Evolutionary conservation across 768 basidiomycete species (phyloP).

Genomic region (Tylopilus felleus): DNA sequence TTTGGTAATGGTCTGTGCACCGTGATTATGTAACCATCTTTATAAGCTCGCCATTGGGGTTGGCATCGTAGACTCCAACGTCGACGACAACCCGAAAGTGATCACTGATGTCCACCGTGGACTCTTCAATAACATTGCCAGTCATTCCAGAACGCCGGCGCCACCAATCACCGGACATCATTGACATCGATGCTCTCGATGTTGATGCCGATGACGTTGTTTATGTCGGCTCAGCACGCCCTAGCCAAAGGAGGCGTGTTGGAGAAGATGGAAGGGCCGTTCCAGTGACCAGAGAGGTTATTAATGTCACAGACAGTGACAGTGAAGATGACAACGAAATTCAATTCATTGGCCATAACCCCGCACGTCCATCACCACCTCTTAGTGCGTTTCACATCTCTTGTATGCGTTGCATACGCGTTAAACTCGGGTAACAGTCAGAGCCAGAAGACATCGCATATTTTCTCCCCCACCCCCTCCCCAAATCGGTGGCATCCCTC

Average conservation of each 20-base stretch:
- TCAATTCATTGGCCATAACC: constrained; percentile 26
- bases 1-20: constrained; percentile 35
- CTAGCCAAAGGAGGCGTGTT: constrained; percentile 26
- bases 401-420: neutral
- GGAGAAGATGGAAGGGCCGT: constrained; percentile 21
- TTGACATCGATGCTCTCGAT: constrained; percentile 44
- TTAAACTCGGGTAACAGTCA: constrained; percentile 6
- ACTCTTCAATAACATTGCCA: constrained; percentile 3
- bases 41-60: constrained; percentile 5
- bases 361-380: constrained; percentile 13
- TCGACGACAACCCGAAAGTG: constrained; percentile 16
- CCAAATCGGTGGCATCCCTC: constrained; percentile 42
- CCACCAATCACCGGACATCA: constrained; percentile 32
- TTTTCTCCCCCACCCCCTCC: constrained; percentile 51
- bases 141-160: constrained; percentile 11
- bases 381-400: constrained; percentile 13
- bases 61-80: constrained; percentile 11
- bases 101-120: constrained; percentile 22
- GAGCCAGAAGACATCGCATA: constrained; percentile 25
- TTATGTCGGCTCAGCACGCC: constrained; percentile 22
- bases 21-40: constrained; percentile 23
- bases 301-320: constrained; percentile 40
- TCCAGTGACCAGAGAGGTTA: constrained; percentile 22
- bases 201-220: constrained; percentile 34
- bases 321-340: constrained; percentile 39